phyloP scores from a whole-genome alignment of 352 stramenopile species.

The Globisporangium orthogonon region DNA sequence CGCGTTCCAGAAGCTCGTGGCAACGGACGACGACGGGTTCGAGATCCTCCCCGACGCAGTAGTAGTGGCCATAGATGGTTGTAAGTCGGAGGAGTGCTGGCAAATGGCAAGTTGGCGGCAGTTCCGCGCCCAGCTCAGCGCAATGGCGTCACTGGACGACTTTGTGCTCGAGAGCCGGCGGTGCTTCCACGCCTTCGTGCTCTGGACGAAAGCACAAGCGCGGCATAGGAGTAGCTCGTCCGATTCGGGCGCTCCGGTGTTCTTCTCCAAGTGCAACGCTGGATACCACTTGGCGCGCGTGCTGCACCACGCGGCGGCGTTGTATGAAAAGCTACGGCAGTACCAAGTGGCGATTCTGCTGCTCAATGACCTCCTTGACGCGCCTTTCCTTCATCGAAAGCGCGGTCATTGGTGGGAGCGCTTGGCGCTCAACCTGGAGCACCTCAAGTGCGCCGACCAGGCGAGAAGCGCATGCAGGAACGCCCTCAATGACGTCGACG shows the following conservation, averaged over 20 bases:
- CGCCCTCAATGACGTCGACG: conserved; percentile 46
- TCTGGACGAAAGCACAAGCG: conserved; percentile 23
- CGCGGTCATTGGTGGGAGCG: conserved; percentile 72
- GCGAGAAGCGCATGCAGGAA: conserved; percentile 39
- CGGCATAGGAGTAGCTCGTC: not conserved
- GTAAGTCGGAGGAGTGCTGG: conserved; percentile 17
- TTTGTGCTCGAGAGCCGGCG: conserved; percentile 43
- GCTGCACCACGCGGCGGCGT: conserved; percentile 37
- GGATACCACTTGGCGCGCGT: conserved; percentile 62
- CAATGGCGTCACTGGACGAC: conserved; percentile 50
- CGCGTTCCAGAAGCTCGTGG: conserved; percentile 43
- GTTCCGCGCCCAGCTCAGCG: conserved; percentile 31
- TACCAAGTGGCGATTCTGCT: conserved; percentile 63
- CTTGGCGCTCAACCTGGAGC: conserved; percentile 66
- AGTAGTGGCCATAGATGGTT: not conserved
- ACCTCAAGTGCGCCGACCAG: conserved; percentile 56
- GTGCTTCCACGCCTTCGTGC: conserved; percentile 38
- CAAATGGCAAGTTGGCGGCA: conserved; percentile 47
- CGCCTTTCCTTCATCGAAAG: conserved; percentile 51
- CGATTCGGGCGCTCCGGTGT: conserved; percentile 14
- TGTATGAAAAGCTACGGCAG: conserved; percentile 77
- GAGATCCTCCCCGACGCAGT: conserved; percentile 3
- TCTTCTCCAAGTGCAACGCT: conserved; percentile 63
- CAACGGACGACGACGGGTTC: conserved; percentile 18
- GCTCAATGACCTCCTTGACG: conserved; percentile 55